phyloP scores from a whole-genome alignment of 805 yeast species.

The Cyberlindnera veronae region DNA sequence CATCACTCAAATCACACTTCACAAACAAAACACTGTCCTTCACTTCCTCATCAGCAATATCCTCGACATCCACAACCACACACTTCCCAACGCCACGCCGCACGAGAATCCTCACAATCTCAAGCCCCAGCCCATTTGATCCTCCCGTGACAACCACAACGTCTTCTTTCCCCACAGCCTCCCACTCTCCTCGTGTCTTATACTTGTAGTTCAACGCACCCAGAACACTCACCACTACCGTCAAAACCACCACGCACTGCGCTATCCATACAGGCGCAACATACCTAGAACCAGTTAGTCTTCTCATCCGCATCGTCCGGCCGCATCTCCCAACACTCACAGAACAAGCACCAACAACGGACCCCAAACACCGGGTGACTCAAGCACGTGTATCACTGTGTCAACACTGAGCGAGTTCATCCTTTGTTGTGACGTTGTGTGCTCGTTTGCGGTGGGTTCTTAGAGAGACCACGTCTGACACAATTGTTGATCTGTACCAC shows the following conservation, averaged over 20 bases:
- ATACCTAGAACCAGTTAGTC: slow-evolving; percentile 2
- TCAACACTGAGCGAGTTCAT: neutral
- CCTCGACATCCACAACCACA: slow-evolving; percentile 29
- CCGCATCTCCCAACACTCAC: neutral
- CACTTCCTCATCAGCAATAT: slow-evolving; percentile 11
- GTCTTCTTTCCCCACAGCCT: slow-evolving; percentile 11
- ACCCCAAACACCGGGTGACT: neutral
- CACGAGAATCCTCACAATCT: slow-evolving; percentile 23
- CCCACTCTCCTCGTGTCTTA: slow-evolving; percentile 24
- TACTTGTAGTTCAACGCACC: slow-evolving; percentile 4
- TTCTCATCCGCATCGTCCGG: neutral
- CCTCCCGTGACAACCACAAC: slow-evolving; percentile 37
- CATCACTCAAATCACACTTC: slow-evolving; percentile 64
- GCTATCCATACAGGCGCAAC: slow-evolving; percentile 2
- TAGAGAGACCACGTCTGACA: too few relatives aligned
- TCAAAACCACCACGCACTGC: neutral
- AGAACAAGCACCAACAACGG: neutral
- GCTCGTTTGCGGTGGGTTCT: neutral
- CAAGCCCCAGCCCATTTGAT: slow-evolving; percentile 35
- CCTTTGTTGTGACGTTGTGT: neutral
- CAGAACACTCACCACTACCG: neutral
- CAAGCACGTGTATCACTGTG: neutral
- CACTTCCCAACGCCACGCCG: slow-evolving; percentile 20
- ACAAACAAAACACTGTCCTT: slow-evolving; percentile 39
- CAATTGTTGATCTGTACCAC: too few relatives aligned